Conservation (phyloP, 495 filamentous ascomycete species). For the Penicillium samsonianum region DNA sequence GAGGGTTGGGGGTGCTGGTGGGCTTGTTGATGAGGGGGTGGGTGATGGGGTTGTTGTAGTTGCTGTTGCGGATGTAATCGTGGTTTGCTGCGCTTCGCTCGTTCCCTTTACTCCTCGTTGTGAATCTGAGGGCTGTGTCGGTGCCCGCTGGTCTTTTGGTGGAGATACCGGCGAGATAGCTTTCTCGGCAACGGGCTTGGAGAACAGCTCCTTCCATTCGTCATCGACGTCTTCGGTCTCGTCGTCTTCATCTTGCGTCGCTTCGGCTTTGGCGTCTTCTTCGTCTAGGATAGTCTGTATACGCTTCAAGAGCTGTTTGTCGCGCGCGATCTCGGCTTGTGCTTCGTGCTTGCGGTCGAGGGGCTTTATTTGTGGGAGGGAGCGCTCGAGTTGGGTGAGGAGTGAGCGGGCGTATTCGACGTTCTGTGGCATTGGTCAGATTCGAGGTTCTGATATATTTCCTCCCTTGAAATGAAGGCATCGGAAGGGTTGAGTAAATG, state of each 20-base stretch:
- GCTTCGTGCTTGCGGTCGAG: conserved; percentile 63
- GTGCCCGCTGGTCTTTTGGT: not conserved
- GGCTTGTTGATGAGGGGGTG: conserved; percentile 16
- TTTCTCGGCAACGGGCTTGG: conserved; percentile 21
- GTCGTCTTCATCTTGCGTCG: conserved; percentile 14
- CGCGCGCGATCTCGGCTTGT: conserved; percentile 65
- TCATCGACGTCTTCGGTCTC: conserved; percentile 35
- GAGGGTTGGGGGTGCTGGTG: conserved; percentile 26
- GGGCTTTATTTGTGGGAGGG: conserved; percentile 63
- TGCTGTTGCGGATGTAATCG: conserved; percentile 18
- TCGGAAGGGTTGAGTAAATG: not conserved
- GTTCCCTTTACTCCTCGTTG: conserved; percentile 1
- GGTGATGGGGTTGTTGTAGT: conserved; percentile 10
- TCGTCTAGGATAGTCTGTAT: conserved; percentile 62
- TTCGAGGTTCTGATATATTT: not conserved
- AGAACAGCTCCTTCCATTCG: conserved; percentile 43
- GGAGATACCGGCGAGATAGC: not conserved
- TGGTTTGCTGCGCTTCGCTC: conserved; percentile 23
- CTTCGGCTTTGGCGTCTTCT: conserved; percentile 29
- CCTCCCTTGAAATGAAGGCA: not conserved
- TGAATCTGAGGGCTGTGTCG: not conserved
- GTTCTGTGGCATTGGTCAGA: conserved; percentile 54
- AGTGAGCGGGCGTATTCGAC: conserved; percentile 76
- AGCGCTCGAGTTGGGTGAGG: conserved; percentile 76
- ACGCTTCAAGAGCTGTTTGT: conserved; percentile 64